phyloP scores from a whole-genome alignment of 2,329 filamentous ascomycete genomes.

The Colletotrichum scovillei region DNA sequence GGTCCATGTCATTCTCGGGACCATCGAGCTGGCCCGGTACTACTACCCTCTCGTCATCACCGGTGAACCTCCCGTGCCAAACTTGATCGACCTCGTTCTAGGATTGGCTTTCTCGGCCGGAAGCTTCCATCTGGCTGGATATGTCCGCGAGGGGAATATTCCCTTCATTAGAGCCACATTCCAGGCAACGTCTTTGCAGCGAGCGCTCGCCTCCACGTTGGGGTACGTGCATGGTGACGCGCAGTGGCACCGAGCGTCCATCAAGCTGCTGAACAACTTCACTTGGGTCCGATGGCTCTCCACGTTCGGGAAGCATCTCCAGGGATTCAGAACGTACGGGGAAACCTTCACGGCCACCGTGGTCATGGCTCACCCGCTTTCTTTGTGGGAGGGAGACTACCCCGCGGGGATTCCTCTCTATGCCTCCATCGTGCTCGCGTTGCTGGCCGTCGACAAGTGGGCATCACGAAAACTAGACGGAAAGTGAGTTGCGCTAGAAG shows the following conservation, averaged over 20 bases:
- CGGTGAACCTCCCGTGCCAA: constrained; percentile 2
- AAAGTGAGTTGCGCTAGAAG: constrained; percentile 28
- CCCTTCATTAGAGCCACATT: constrained; percentile 4
- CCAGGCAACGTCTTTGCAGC: constrained; percentile 16
- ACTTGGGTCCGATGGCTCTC: constrained; percentile 11
- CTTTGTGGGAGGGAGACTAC: constrained; percentile 30
- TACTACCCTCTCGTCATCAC: constrained; percentile 3
- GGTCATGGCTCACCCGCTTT: constrained; percentile 8
- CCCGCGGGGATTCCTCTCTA: constrained; percentile 31
- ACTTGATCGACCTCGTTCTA: not conserved
- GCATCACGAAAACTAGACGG: constrained; percentile 34
- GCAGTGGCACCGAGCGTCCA: constrained; percentile 19
- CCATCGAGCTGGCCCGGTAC: constrained; percentile 1
- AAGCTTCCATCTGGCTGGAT: not conserved
- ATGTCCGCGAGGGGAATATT: constrained; percentile 1
- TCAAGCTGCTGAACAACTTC: constrained; percentile 24
- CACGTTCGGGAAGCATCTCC: not conserved
- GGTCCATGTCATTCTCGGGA: not conserved
- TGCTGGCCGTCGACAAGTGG: constrained; percentile 32
- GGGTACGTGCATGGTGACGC: constrained; percentile 21
- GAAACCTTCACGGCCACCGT: constrained; percentile 9
- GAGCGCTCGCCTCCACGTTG: constrained; percentile 5
- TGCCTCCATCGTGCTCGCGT: not conserved
- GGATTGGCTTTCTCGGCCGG: not conserved
- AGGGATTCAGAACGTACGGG: constrained; percentile 20